A percentile compares a stretch with the other conserved stretches of the same genome.
These are phyloP conservation scores for Colletotrichum magnum DNA, from an alignment of 2,329 filamentous ascomycete genomes.

Conservation along the genomic window DNA sequence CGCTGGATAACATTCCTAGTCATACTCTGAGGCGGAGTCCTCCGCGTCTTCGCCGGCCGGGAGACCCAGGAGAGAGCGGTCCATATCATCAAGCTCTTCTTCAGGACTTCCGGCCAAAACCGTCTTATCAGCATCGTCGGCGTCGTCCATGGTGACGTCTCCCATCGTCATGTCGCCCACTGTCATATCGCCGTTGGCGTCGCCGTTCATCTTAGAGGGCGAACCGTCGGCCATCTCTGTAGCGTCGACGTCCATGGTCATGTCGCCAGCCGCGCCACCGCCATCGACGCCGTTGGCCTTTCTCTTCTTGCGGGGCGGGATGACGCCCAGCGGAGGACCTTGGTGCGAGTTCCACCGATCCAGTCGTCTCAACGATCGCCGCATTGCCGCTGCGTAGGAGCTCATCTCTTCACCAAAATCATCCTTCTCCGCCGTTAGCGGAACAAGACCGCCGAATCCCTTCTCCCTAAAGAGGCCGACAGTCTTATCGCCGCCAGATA, in stretches of 20 bases:
- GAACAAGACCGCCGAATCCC: conserved; percentile 75
- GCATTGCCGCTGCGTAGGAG: conserved; percentile 75
- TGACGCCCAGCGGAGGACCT: conserved; percentile 60
- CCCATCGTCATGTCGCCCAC: conserved; percentile 52
- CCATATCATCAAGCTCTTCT: conserved; percentile 57
- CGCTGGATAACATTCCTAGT: background rate
- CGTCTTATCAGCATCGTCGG: conserved; percentile 54
- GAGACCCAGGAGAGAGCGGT: conserved; percentile 39
- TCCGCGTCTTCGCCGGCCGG: conserved; percentile 32
- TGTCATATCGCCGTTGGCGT: conserved; percentile 57
- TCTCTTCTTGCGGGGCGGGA: conserved; percentile 61
- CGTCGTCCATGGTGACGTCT: conserved; percentile 65
- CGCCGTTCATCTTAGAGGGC: conserved; percentile 47
- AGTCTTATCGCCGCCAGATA: conserved; percentile 48
- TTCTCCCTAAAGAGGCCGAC: conserved; percentile 64
- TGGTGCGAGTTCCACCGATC: conserved; percentile 75
- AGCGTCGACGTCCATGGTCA: conserved; percentile 47
- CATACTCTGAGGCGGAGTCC: conserved; percentile 30
- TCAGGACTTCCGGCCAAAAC: conserved; percentile 42
- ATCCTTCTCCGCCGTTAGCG: conserved; percentile 73
- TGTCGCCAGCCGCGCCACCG: conserved; percentile 42
- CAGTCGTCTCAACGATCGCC: conserved; percentile 75
- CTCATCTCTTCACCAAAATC: conserved; percentile 84
- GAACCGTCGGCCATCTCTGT: conserved; percentile 36
- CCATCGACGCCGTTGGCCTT: conserved; percentile 43